A percentile compares a stretch with the other conserved stretches of the same genome.
Evolutionary conservation across 805 yeast genomes (phyloP).

Genomic region (Starmera quercuum): DNA sequence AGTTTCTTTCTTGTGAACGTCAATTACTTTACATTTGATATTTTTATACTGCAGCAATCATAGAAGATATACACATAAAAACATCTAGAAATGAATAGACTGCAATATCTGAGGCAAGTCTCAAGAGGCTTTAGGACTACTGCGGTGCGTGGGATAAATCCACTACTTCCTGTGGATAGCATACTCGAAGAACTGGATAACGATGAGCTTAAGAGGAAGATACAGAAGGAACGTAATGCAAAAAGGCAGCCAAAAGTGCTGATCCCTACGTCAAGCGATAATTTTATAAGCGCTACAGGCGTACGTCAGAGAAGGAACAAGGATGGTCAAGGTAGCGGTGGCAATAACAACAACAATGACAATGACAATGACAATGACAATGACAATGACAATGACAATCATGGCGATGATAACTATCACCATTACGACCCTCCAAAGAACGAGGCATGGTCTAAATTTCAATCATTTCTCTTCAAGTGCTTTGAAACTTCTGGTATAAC

Average conservation of each 20-base stretch:
- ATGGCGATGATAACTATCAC: conserved; percentile 7
- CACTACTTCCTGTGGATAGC: conserved; percentile 16
- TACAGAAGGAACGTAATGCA: conserved; percentile 3
- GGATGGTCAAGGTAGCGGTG: conserved; percentile 1
- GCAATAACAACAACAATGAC: conserved; percentile 6
- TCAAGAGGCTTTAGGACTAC: neutral
- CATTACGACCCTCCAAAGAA: conserved; percentile 1
- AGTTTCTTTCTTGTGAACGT: neutral
- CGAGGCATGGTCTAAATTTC: conserved; percentile 11
- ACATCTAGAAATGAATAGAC: neutral
- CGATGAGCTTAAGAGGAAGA: conserved; percentile 6
- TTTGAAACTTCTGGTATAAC: conserved; percentile 68
- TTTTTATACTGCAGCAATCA: neutral
- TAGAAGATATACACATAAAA: neutral
- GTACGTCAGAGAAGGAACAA: conserved; percentile 1
- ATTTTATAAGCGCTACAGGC: conserved; percentile 7
- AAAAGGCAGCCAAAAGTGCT: conserved; percentile 12
- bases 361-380: conserved; percentile 3
- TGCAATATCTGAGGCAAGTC: neutral
- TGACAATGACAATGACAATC: conserved; percentile 2
- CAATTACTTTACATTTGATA: neutral
- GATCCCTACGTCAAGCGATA: conserved; percentile 13
- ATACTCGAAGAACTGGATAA: conserved; percentile 17
- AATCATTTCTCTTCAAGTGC: conserved; percentile 28
- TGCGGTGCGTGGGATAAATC: conserved; percentile 7